Evolutionary conservation across 768 basidiomycete species (phyloP).

Genomic region (Phlegmacium glaucopus): DNA sequence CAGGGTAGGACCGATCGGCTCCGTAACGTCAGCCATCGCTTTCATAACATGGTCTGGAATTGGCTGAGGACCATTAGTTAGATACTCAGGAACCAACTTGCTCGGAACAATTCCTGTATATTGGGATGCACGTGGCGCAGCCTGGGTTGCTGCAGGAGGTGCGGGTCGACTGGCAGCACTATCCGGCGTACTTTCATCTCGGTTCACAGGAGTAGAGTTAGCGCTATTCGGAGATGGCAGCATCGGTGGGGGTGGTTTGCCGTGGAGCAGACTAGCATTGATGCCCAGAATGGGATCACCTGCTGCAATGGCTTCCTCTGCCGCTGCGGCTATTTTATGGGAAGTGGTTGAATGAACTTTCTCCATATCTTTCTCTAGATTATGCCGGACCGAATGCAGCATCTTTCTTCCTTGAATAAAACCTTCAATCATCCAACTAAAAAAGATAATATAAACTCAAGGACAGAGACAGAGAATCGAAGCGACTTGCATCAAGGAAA

Average conservation of each 20-base stretch:
- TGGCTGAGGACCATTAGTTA: conserved; percentile 30
- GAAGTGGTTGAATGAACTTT: conserved; percentile 34
- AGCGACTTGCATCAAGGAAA: conserved; percentile 75
- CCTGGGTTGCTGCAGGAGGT: conserved; percentile 24
- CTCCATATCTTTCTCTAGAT: conserved; percentile 39
- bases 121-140: conserved; percentile 28
- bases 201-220: conserved; percentile 72
- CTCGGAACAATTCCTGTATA: conserved; percentile 33
- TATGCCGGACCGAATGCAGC: conserved; percentile 28
- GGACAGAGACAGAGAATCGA: conserved; percentile 18
- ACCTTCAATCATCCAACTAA: conserved; percentile 76
- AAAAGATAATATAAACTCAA: conserved; percentile 27
- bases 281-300: conserved; percentile 25
- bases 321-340: conserved; percentile 31
- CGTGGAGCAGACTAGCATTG: conserved; percentile 25
- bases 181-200: conserved; percentile 54
- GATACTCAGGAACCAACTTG: conserved; percentile 35
- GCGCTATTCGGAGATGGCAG: conserved; percentile 74
- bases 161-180: conserved; percentile 29
- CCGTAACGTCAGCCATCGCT: conserved; percentile 40
- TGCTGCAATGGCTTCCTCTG: conserved; percentile 2
- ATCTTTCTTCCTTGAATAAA: conserved; percentile 54
- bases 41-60: conserved; percentile 41
- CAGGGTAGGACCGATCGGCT: conserved; percentile 40
- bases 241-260: conserved; percentile 63